Evolutionary conservation across 176 grass and related monocot species (phyloP).

Genomic region (Oryza australiensis): DNA sequence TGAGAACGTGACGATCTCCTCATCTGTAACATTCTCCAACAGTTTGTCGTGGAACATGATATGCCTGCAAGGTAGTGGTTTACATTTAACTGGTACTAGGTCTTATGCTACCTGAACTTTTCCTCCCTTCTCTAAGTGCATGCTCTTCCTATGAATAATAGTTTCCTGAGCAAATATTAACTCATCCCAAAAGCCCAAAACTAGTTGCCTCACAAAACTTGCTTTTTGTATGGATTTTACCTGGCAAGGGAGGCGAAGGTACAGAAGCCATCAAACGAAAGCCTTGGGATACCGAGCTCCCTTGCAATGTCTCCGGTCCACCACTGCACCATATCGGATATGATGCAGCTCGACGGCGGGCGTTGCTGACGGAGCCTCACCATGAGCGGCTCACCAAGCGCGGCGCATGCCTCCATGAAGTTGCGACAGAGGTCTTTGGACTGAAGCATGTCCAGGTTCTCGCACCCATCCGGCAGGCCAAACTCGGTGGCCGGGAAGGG

Average conservation of each 20-base stretch:
- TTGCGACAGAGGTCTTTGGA: conserved; percentile 13
- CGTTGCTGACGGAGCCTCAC: conserved; percentile 33
- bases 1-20: conserved; percentile 40
- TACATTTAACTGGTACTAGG: background rate
- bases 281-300: conserved; percentile 55
- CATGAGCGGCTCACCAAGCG: conserved; percentile 50
- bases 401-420: conserved; percentile 46
- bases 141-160: background rate
- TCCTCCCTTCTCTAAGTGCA: background rate
- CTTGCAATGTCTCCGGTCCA: conserved; percentile 63
- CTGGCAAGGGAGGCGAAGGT: conserved; percentile 50
- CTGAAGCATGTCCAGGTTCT: conserved; percentile 55
- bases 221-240: background rate
- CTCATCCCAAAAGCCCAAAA: background rate
- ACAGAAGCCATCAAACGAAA: conserved; percentile 51
- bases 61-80: conserved; percentile 26
- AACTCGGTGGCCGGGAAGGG: conserved; percentile 48
- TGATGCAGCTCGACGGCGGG: conserved; percentile 57
- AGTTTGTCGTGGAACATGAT: conserved; percentile 36
- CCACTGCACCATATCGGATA: conserved; percentile 48
- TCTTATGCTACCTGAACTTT: background rate
- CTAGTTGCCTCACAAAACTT: background rate
- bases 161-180: background rate
- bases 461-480: conserved; percentile 58
- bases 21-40: conserved; percentile 39